Conservation (phyloP, 768 basidiomycete genomes). For the Hypsizygus marmoreus region DNA sequence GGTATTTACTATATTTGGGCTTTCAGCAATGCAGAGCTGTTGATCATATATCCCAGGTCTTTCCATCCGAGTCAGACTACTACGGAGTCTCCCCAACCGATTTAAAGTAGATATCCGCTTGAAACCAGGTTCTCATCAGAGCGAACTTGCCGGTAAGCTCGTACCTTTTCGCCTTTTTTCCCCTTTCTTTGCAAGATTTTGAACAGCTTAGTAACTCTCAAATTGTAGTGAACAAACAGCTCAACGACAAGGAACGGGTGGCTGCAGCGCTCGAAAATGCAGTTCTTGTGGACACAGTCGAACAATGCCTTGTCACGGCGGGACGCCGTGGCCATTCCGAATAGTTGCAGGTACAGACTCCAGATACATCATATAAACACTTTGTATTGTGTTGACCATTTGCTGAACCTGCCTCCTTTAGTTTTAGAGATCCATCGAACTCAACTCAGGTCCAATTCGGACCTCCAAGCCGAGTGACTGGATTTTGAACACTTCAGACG, state of each 20-base stretch:
- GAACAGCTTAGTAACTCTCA: neutral
- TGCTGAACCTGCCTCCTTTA: no score
- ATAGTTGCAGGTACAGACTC: constrained; percentile 3
- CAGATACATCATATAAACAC: neutral
- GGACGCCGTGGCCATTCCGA: constrained; percentile 30
- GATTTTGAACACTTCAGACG: no score
- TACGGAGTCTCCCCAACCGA: constrained; percentile 86
- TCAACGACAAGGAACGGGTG: constrained; percentile 98
- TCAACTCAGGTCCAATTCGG: no score
- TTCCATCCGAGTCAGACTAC: constrained; percentile 90
- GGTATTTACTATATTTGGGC: constrained; percentile 50
- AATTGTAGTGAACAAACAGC: constrained; percentile 87
- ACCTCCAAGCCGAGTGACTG: no score
- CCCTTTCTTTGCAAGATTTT: neutral
- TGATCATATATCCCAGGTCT: constrained; percentile 55
- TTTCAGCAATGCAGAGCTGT: constrained; percentile 1
- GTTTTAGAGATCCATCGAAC: no score
- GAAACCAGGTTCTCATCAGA: constrained; percentile 95
- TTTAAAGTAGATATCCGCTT: constrained; percentile 95
- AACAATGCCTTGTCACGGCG: constrained; percentile 54
- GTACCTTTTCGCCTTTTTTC: constrained; percentile 22
- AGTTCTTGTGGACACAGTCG: constrained; percentile 82
- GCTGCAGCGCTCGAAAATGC: constrained; percentile 96
- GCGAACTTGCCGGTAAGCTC: constrained; percentile 84
- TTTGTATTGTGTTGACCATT: constrained; percentile 16